Percentiles rank a stretch among this genome's conserved stretches.
These are phyloP conservation scores for Penicillium mononematosum DNA, from an alignment of 495 filamentous ascomycete species.

Conservation along the genomic window DNA sequence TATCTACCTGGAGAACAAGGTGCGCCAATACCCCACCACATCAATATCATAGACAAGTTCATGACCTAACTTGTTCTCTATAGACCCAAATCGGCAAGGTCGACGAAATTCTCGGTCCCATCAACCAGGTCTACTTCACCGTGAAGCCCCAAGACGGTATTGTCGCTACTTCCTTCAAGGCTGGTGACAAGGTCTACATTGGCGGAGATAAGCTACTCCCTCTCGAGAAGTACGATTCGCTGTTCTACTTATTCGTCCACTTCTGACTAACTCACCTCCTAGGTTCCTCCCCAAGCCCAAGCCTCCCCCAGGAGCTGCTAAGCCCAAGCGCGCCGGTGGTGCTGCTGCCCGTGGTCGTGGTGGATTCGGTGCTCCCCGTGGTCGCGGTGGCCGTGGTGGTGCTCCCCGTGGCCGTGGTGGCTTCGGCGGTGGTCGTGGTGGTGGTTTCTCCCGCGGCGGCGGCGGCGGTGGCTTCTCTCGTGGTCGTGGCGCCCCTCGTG, in stretches of 20 bases:
- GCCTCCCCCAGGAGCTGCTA: constrained; percentile 63
- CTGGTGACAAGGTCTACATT: constrained; percentile 96
- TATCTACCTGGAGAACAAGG: constrained; percentile 98
- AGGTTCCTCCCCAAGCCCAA: constrained; percentile 95
- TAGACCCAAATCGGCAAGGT: constrained; percentile 60
- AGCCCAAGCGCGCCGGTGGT: constrained; percentile 56
- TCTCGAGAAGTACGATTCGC: constrained; percentile 64
- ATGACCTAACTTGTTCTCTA: constrained; percentile 21
- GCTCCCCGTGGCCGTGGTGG: constrained; percentile 42
- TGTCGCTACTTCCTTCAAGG: constrained; percentile 88
- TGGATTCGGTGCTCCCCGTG: constrained; percentile 34
- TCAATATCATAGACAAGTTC: neutral
- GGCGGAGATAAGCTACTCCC: constrained; percentile 91
- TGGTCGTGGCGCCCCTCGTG: constrained; percentile 40
- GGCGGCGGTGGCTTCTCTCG: constrained; percentile 37
- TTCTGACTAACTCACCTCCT: constrained; percentile 19
- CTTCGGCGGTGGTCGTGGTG: constrained; percentile 22
- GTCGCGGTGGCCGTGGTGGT: constrained; percentile 45
- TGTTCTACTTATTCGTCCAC: neutral
- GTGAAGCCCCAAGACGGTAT: constrained; percentile 96
- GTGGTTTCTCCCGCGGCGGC: constrained; percentile 46
- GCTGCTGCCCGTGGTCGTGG: constrained; percentile 42
- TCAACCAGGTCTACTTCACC: constrained; percentile 98
- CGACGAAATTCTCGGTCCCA: constrained; percentile 74
- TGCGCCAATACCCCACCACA: constrained; percentile 29